Evolutionary conservation across 345 rosid species (phyloP).

Genomic region (Syzygium grande): DNA sequence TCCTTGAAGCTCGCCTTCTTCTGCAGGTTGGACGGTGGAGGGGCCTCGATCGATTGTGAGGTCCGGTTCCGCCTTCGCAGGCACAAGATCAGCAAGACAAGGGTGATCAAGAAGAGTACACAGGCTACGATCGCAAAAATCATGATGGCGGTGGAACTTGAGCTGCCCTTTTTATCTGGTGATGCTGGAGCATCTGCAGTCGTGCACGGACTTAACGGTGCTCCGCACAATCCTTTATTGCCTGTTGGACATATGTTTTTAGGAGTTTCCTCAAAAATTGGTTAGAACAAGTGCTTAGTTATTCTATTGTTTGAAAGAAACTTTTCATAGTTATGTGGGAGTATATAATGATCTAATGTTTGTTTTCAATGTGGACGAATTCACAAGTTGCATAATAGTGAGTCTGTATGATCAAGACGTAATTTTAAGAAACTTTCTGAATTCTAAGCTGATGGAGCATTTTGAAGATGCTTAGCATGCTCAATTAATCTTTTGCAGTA

Average conservation of each 20-base stretch:
- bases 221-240: slow-evolving; percentile 61
- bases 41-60: slow-evolving; percentile 24
- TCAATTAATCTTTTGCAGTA: neutral
- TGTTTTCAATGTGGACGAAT: neutral
- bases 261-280: neutral
- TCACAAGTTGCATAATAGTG: neutral
- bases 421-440: neutral
- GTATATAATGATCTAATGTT: neutral
- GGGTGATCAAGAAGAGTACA: slow-evolving; percentile 7
- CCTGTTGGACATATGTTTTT: slow-evolving; percentile 23
- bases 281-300: neutral
- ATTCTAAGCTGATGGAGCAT: neutral
- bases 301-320: neutral
- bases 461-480: neutral
- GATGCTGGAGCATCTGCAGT: neutral
- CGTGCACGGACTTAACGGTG: slow-evolving; percentile 26
- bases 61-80: slow-evolving; percentile 4
- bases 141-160: neutral
- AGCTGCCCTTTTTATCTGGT: neutral
- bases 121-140: slow-evolving; percentile 14
- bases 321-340: neutral
- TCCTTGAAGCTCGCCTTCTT: slow-evolving; percentile 32
- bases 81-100: slow-evolving; percentile 3
- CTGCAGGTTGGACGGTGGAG: slow-evolving; percentile 32
- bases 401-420: neutral